These are phyloP conservation scores for Cutaneotrichosporon spelunceum DNA, from an alignment of 1,284 basidiomycete genomes.

Conservation along the genomic window DNA sequence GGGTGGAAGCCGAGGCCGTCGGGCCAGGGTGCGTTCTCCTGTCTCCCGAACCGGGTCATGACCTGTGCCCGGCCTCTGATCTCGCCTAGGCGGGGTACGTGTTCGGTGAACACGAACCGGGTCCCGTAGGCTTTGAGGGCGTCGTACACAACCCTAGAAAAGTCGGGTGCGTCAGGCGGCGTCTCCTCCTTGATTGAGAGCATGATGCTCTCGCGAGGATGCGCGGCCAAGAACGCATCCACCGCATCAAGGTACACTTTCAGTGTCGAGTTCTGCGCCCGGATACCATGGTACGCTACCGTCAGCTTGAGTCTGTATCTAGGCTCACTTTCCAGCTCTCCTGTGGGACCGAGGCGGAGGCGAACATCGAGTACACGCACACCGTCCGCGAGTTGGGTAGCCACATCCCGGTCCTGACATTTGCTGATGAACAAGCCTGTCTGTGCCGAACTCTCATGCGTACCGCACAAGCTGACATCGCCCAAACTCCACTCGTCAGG, in stretches of 20 bases:
- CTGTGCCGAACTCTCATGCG: slow-evolving; percentile 46
- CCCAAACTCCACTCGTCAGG: slow-evolving; percentile 66
- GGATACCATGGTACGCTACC: slow-evolving; percentile 72
- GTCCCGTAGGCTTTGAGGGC: slow-evolving; percentile 58
- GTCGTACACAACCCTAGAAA: slow-evolving; percentile 64
- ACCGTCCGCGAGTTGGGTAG: slow-evolving; percentile 52
- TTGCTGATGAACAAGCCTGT: slow-evolving; percentile 45
- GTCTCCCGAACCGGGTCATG: slow-evolving; percentile 78
- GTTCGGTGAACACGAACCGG: slow-evolving; percentile 76
- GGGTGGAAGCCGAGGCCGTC: slow-evolving; percentile 72
- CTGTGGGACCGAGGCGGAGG: slow-evolving; percentile 61
- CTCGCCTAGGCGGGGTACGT: slow-evolving; percentile 72
- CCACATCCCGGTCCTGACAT: slow-evolving; percentile 46
- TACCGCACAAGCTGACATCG: slow-evolving; percentile 69
- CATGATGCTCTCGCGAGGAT: slow-evolving; percentile 68
- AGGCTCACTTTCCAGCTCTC: slow-evolving; percentile 48
- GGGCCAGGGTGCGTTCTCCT: slow-evolving; percentile 51
- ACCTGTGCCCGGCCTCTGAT: slow-evolving; percentile 75
- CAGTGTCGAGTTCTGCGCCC: slow-evolving; percentile 63
- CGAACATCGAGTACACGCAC: slow-evolving; percentile 78
- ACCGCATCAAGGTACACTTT: slow-evolving; percentile 60
- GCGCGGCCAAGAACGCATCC: slow-evolving; percentile 62
- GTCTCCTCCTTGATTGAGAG: slow-evolving; percentile 83
- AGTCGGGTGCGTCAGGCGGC: slow-evolving; percentile 46
- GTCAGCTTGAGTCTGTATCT: background rate